Evolutionary conservation across 176 grass and related monocot genomes (phyloP).

Genomic region (Tillandsia leiboldiana): DNA sequence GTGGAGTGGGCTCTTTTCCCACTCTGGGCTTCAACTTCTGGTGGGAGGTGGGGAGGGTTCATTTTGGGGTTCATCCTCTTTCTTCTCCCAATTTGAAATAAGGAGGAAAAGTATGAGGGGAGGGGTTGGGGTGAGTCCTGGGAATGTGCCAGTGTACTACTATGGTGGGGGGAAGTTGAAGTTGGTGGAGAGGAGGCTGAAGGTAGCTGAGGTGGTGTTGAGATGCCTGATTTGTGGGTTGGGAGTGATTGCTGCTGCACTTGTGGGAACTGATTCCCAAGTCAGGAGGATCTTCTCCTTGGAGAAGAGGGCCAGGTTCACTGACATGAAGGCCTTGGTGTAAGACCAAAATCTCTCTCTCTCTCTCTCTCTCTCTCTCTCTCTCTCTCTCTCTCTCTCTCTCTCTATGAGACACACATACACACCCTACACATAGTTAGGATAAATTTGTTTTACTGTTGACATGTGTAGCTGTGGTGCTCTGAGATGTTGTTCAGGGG

Average conservation of each 20-base stretch:
- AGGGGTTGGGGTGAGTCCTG: slow-evolving; percentile 39
- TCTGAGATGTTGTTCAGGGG: too few species aligned
- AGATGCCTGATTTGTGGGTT: slow-evolving; percentile 55
- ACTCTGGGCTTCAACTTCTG: too few species aligned
- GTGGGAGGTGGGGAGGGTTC: too few species aligned
- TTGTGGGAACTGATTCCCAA: slow-evolving; percentile 52
- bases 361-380: background rate
- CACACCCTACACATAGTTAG: too few species aligned
- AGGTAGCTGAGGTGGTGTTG: slow-evolving; percentile 53
- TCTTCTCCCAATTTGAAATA: background rate
- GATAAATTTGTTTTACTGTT: too few species aligned
- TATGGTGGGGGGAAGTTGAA: slow-evolving; percentile 41
- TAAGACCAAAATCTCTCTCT: slow-evolving; percentile 26
- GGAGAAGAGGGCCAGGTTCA: slow-evolving; percentile 63
- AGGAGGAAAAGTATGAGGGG: background rate
- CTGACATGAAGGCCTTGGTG: slow-evolving; percentile 74
- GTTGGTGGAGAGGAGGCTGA: slow-evolving; percentile 59
- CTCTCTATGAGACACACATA: background rate
- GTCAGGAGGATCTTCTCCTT: slow-evolving; percentile 58
- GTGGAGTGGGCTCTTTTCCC: too few species aligned
- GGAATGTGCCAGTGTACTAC: slow-evolving; percentile 66
- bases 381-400: background rate
- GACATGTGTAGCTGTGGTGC: too few species aligned
- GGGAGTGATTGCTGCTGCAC: slow-evolving; percentile 53
- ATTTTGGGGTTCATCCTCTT: background rate